A percentile compares a stretch with the other conserved stretches of the same genome.
Conservation (phyloP, 225 moss, liverwort and hornwort species). For the Ulota crispa region DNA sequence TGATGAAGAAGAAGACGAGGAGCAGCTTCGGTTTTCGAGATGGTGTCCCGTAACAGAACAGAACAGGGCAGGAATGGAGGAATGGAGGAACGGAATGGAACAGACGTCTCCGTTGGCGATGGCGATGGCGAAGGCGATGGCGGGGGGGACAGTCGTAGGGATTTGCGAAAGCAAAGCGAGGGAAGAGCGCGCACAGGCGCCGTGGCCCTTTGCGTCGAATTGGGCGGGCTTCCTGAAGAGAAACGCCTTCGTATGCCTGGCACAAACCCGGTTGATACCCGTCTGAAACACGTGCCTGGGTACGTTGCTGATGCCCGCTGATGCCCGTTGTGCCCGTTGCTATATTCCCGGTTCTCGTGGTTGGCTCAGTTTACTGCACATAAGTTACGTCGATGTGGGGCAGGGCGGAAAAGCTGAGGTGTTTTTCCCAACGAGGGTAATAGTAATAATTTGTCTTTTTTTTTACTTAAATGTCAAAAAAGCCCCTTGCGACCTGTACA, state of each 20-base stretch:
- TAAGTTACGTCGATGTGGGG: no score
- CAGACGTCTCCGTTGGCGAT: not conserved
- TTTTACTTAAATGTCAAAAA: no score
- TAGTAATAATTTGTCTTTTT: no score
- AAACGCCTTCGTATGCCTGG: slow-evolving; percentile 19
- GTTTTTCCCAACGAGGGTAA: no score
- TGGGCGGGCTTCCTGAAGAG: slow-evolving; percentile 26
- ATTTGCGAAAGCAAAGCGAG: slow-evolving; percentile 27
- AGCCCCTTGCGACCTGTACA: no score
- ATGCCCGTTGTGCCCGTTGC: not conserved
- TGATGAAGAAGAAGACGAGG: not conserved
- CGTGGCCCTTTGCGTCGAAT: slow-evolving; percentile 12
- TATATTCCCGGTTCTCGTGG: not conserved
- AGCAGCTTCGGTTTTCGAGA: not conserved
- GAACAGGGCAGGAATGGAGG: slow-evolving; percentile 3
- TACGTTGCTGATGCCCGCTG: not conserved
- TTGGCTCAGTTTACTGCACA: no score
- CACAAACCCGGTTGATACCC: not conserved
- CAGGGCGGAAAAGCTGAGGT: no score
- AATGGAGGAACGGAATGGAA: not conserved
- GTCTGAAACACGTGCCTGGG: not conserved
- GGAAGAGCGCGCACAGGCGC: slow-evolving; percentile 18
- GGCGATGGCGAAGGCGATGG: slow-evolving; percentile 11
- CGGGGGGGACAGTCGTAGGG: not conserved
- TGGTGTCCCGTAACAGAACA: not conserved